phyloP scores from a whole-genome alignment of 1,284 basidiomycete species.

The Porodaedalea pini region DNA sequence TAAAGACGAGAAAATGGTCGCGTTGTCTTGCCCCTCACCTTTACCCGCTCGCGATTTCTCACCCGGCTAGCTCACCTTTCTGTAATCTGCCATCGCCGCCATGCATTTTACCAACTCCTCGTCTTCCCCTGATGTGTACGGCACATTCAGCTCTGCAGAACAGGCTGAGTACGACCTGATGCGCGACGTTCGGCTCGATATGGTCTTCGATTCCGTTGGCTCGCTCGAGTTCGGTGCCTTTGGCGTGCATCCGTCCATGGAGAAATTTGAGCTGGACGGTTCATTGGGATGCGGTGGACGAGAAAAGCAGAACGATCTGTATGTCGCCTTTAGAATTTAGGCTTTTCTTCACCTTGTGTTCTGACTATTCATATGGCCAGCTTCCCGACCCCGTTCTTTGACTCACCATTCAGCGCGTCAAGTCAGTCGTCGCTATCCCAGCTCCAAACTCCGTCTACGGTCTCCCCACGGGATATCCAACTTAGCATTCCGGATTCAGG shows the following conservation, averaged over 20 bases:
- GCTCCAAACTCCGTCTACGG: neutral
- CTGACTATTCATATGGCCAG: neutral
- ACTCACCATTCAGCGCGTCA: neutral
- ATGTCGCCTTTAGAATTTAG: neutral
- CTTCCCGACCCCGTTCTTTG: neutral
- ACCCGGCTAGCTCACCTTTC: neutral
- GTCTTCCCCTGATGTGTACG: neutral
- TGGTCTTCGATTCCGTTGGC: neutral
- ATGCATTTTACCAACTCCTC: neutral
- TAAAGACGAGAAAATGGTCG: conserved; percentile 1
- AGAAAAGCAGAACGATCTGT: neutral
- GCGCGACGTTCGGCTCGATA: too few relatives aligned
- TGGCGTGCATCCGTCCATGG: too few relatives aligned
- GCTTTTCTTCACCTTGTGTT: neutral
- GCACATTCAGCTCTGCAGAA: neutral
- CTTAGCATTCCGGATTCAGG: neutral
- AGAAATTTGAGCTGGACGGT: too few relatives aligned
- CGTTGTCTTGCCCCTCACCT: neutral
- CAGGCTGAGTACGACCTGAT: neutral
- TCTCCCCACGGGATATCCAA: neutral
- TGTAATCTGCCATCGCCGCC: neutral
- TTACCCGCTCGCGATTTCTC: neutral
- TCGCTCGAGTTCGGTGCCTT: neutral
- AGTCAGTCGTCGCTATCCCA: neutral
- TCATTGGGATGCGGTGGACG: too few relatives aligned